Base-by-base conservation (phyloP, 2,329 filamentous ascomycete genomes). In the Talaromyces amestolkiae region DNA sequence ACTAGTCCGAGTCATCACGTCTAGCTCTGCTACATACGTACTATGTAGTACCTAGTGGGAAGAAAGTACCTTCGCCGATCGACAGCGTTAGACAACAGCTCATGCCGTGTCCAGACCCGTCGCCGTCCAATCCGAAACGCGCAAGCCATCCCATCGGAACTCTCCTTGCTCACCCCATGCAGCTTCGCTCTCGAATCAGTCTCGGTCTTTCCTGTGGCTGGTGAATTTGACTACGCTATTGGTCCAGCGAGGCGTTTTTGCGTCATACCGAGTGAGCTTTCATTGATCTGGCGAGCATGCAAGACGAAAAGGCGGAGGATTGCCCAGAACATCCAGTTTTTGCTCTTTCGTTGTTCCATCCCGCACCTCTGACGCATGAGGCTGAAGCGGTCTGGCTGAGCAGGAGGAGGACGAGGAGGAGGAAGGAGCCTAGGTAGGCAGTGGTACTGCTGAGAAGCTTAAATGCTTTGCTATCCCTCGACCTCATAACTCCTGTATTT, bases 381-480 rank as follows among this genome's bases (percentile, higher is more conserved):
- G 61, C 49, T 47, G 61, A 22, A 13, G 41, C 19, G 27, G 22
- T 35, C 41, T 37, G 33, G 35, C 35, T 37, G 35, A 7, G 22
- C 22, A 22, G 33, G 10, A 10, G 33, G 10, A 35, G 33, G 33
- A 35, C 6, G 35, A 7, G 13, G 13, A 3, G 24, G n/a, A 35
- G 33, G 49, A n/a, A 53, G 15, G 24, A 33, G 47, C 3, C 19
- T 51, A 27, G 22, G 24, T 27, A 13, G n/a, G 7, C 3, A 9
- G 41, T 33, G 31, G 11, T 39, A 9, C 35, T 17, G 27, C 27
- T 11, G 61, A 53, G 41, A 41, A 41, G 64, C 37, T 66, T 66
- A 66, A 66, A 66, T 66, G n/a, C 59, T 22, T 37, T 22, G n/a
- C 7, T 13, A 27, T 33, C 59, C 64, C 24, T 66, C 59, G 13